A percentile compares a stretch with the other conserved stretches of the same genome.
Conservation (phyloP, 2,329 filamentous ascomycete species). For the Thielaviopsis populi region DNA sequence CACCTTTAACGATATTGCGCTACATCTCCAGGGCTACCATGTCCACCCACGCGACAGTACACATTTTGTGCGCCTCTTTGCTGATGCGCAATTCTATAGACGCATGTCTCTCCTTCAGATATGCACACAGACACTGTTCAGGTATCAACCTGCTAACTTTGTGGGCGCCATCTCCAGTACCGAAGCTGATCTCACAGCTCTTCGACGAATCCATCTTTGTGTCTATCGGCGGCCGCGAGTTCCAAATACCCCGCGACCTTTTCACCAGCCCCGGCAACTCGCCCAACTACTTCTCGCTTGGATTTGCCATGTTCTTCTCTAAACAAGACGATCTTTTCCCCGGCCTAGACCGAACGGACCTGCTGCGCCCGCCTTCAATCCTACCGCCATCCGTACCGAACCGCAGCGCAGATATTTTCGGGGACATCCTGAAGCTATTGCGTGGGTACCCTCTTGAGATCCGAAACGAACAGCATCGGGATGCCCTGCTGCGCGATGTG, state of each 20-base stretch:
- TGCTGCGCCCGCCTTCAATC: constrained; percentile 78
- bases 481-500: constrained; percentile 66
- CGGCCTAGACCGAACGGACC: constrained; percentile 59
- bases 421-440: constrained; percentile 65
- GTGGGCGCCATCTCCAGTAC: constrained; percentile 40
- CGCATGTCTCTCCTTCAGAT: constrained; percentile 31
- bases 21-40: constrained; percentile 87
- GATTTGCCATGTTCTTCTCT: constrained; percentile 77
- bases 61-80: constrained; percentile 84
- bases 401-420: constrained; percentile 69
- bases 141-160: background rate
- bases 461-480: constrained; percentile 58
- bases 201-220: constrained; percentile 89
- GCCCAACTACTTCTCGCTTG: constrained; percentile 92
- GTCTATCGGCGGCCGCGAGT: constrained; percentile 71
- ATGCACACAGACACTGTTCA: background rate
- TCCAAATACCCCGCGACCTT: constrained; percentile 77
- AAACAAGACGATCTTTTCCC: constrained; percentile 70
- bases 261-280: constrained; percentile 75
- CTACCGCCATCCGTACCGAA: constrained; percentile 67
- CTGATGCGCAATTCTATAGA: constrained; percentile 89
- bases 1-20: constrained; percentile 77
- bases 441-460: constrained; percentile 73
- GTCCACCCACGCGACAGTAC: constrained; percentile 64
- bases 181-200: constrained; percentile 75